Evolutionary conservation across 2,329 filamentous ascomycete genomes (phyloP).

Genomic region (Fusarium sterilihyphosum): DNA sequence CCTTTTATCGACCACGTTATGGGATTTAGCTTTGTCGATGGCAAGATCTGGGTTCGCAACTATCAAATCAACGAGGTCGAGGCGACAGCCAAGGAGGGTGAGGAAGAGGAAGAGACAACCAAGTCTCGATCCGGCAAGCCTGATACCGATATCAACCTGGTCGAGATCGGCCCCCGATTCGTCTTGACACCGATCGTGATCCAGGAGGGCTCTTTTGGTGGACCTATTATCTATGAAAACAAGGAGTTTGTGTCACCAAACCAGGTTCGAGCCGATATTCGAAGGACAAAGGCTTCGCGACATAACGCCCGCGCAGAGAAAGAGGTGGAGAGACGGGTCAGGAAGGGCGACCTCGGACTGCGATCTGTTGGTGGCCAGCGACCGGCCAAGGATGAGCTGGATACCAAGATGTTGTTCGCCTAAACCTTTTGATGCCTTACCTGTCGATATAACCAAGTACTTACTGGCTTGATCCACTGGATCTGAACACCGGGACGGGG

Average conservation of each 20-base stretch:
- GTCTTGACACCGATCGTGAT: constrained; percentile 95
- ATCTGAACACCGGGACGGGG: constrained; percentile 37
- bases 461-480: constrained; percentile 39
- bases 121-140: constrained; percentile 49
- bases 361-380: constrained; percentile 71
- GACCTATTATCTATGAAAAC: constrained; percentile 97
- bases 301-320: constrained; percentile 83
- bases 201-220: constrained; percentile 92
- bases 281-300: constrained; percentile 77
- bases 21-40: constrained; percentile 88
- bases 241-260: constrained; percentile 97
- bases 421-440: constrained; percentile 53
- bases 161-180: constrained; percentile 94
- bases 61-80: constrained; percentile 93
- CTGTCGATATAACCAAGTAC: constrained; percentile 30
- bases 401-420: constrained; percentile 80
- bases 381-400: constrained; percentile 74
- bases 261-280: constrained; percentile 85
- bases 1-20: constrained; percentile 97
- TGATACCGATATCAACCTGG: constrained; percentile 81
- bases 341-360: constrained; percentile 81
- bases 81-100: constrained; percentile 54
- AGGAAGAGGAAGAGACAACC: constrained; percentile 57
- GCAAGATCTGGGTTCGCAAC: constrained; percentile 94
- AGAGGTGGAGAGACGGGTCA: constrained; percentile 75